A percentile compares a stretch with the other conserved stretches of the same genome.
These are phyloP conservation scores for Aspergillus flavus DNA, from an alignment of 2,329 filamentous ascomycete genomes.

Conservation along the genomic window DNA sequence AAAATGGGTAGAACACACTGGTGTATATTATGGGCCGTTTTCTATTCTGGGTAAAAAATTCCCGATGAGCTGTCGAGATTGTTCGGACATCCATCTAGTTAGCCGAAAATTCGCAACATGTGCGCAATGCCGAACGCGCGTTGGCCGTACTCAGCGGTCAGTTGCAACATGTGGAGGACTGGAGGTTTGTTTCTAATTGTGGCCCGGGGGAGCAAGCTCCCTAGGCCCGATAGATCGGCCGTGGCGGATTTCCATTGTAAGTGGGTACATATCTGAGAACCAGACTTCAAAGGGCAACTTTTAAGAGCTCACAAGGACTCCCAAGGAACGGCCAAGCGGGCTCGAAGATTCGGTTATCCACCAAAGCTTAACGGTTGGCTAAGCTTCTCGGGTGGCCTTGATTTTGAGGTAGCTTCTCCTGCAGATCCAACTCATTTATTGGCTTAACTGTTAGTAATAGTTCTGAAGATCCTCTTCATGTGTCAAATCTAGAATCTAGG, in stretches of 20 bases:
- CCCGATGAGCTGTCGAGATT: background rate
- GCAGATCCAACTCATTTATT: conserved; percentile 9
- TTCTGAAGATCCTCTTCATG: conserved; percentile 3
- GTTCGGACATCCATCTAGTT: background rate
- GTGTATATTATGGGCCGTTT: background rate
- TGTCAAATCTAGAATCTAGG: background rate
- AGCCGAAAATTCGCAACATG: background rate
- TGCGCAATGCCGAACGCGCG: background rate
- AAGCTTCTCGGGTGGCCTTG: background rate
- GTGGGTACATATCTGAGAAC: background rate
- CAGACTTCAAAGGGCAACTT: background rate
- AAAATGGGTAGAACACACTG: background rate
- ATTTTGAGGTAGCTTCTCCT: conserved; percentile 7
- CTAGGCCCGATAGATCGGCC: background rate
- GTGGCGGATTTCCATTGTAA: background rate
- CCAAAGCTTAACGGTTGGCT: conserved; percentile 8
- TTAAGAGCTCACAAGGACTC: background rate
- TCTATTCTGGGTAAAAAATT: background rate
- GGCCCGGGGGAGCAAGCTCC: background rate
- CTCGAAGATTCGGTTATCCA: conserved; percentile 8
- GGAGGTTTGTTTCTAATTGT: conserved; percentile 1
- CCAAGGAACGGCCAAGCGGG: conserved; percentile 6
- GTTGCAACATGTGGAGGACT: background rate
- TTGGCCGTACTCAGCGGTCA: background rate
- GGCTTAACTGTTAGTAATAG: conserved; percentile 6